Base-by-base conservation (phyloP, 306 rosid genomes). In the Prosopis cineraria region DNA sequence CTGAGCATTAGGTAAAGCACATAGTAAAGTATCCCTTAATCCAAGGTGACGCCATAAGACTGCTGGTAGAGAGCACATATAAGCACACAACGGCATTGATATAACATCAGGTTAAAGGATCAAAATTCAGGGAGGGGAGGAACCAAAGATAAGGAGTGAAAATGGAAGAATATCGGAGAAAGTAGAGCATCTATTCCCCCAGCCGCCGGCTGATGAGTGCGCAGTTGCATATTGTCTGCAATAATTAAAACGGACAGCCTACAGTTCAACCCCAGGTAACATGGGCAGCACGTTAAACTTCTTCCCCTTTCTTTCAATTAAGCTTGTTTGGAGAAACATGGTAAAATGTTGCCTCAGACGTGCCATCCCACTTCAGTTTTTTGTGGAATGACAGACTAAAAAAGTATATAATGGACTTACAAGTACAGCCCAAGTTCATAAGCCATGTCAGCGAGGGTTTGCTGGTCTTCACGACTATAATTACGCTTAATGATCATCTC, bases 381-480 rank as follows among this genome's bases (percentile, higher is more conserved):
- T 12, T 10, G 25, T 7, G 5, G 67, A 73, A 79, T 52, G 53
- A 58, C n/a, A 83, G 80, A 7, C 56, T 17, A 17, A 68, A 55
- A 19, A 40, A 45, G 79, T 29, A 45, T 25, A 47, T 7, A 69
- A 68, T 19, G 75, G 39, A 83, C 98, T 79, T 85, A 94, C 98
- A 90, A 94, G 90, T 94, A 74, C 40, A 94, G 90, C 30, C 82
- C 92, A 33, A 83, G 88, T 68, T 87, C 86, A 84, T 86, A 52
- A 68, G 97, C 97, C 90, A 94, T 94, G 68, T 92, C 97, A 80
- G 83, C 88, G 68, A 94, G 82, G 84, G 68, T 86, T 87, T 92
- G 91, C 85, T 92, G 98, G 67, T 90, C 97, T 20, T 72, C 76
- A 30, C 91, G 75, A 77, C 90, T 87, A 44, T 84, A 94, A 85